Evolutionary conservation across 805 yeast genomes (phyloP), one percentile per base, ranked within the genome.

Genomic region (Saccharomycopsis malanga): DNA sequence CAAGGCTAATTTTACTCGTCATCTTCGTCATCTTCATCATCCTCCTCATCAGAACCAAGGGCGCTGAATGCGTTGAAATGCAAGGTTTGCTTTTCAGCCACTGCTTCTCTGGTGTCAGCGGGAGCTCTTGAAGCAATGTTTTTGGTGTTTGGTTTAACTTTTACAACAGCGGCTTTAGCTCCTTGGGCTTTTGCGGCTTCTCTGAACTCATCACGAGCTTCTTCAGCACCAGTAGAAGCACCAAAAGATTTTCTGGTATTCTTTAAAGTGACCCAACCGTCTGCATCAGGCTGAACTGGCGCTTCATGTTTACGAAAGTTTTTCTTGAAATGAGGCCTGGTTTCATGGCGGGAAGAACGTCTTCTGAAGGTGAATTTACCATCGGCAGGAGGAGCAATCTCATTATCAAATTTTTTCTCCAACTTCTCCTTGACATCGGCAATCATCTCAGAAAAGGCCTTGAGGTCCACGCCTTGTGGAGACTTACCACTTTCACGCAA

Each of bases 21-120:
- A 15, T 34, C 39, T 23, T 42, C 50, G 3, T 61, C 37, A 58
- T 55, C 57, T 20, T 54, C 71, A 42, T 72, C 76, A 36, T 73
- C 82, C 23, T 73, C 81, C 39, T 70, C 81, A 25, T 72, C 77
- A 48, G 67, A 69, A 24, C 76, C 83, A 59, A 85, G 75, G 22
- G 91, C 91, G 56, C 81, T 88, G 62, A 85, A 85, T 3, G 93
- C 91, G 64, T 85, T 85, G 72, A 84, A 85, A 18, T 76, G 71
- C 38, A 72, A 71, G 52, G 77, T 76, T 53, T 76, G 83, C 54
- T 80, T 76, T 54, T 81, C 87, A 34, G 87, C 78, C 57, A 77
- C 70, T 50, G 79, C 72, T 61, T 84, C 91, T 61, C 82, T 77
- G 18, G 84, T 70, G 58, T 83, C 88, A 42, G 77, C 83, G 21